Percentiles rank a stretch among this genome's conserved stretches.
Evolutionary conservation across 169 alveolate genomes (phyloP).

Genomic region (Plasmodium falciparum): DNA sequence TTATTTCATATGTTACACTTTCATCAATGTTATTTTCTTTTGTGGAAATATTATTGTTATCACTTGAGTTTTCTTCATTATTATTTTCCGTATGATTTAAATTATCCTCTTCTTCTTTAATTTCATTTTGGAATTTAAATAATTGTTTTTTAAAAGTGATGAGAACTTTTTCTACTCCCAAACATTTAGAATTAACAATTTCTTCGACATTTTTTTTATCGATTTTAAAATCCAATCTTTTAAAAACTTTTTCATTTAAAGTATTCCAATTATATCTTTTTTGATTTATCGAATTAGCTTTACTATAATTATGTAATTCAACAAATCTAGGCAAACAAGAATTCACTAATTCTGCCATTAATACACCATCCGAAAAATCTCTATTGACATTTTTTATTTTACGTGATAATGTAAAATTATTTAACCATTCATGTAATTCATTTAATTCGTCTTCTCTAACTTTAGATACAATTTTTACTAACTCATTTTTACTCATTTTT

Average conservation of each 20-base stretch:
- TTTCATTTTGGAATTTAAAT: constrained; percentile 55
- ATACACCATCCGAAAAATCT: constrained; percentile 72
- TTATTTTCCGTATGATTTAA: constrained; percentile 1
- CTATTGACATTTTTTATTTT: constrained; percentile 65
- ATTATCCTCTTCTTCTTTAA: constrained; percentile 12
- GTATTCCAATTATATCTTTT: constrained; percentile 78
- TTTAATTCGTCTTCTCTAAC: constrained; percentile 55
- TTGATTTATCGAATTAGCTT: constrained; percentile 72
- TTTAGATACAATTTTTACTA: constrained; percentile 23
- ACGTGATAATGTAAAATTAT: constrained; percentile 41
- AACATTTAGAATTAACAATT: constrained; percentile 56
- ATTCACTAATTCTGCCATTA: constrained; percentile 62
- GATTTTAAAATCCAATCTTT: constrained; percentile 39
- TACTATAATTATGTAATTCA: constrained; percentile 77
- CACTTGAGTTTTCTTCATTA: not conserved
- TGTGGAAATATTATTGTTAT: not conserved
- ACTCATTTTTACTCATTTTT: constrained; percentile 58
- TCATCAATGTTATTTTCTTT: not conserved
- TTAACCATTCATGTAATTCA: constrained; percentile 53
- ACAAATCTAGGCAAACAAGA: constrained; percentile 71
- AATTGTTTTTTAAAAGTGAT: constrained; percentile 53
- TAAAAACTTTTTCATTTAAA: constrained; percentile 75
- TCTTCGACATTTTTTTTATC: constrained; percentile 68
- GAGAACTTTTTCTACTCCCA: constrained; percentile 70
- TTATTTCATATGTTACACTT: not conserved